Conservation (phyloP, 306 rosid species). For the Citrullus amarus region DNA sequence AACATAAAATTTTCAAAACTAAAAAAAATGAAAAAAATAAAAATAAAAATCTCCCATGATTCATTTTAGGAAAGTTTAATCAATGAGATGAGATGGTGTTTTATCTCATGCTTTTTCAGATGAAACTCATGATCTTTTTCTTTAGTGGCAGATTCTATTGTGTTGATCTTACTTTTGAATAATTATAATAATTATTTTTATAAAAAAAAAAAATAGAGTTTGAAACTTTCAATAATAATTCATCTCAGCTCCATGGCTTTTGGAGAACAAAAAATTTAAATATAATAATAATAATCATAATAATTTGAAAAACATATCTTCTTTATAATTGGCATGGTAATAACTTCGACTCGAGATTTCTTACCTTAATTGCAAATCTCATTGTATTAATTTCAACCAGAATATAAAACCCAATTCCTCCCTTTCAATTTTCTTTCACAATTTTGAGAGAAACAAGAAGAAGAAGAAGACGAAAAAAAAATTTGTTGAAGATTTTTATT, state of each 20-base stretch:
- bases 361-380: conserved; percentile 14
- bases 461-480: neutral
- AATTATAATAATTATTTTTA: neutral
- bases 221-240: neutral
- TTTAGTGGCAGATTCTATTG: neutral
- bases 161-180: neutral
- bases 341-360: conserved; percentile 18
- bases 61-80: neutral
- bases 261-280: neutral
- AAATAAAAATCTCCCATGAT: neutral
- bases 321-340: conserved; percentile 7
- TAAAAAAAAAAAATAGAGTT: neutral
- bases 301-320: neutral
- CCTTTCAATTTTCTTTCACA: conserved; percentile 7
- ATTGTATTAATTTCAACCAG: conserved; percentile 22
- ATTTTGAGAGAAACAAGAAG: neutral
- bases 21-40: neutral
- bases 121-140: neutral
- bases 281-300: neutral
- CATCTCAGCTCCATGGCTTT: neutral
- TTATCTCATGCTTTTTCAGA: conserved; percentile 4
- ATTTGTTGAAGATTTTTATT: neutral
- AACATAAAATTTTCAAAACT: neutral
- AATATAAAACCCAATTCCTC: conserved; percentile 16
- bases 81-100: conserved; percentile 5